Conservation (phyloP, 495 filamentous ascomycete genomes). For the Trichoderma erinaceum region DNA sequence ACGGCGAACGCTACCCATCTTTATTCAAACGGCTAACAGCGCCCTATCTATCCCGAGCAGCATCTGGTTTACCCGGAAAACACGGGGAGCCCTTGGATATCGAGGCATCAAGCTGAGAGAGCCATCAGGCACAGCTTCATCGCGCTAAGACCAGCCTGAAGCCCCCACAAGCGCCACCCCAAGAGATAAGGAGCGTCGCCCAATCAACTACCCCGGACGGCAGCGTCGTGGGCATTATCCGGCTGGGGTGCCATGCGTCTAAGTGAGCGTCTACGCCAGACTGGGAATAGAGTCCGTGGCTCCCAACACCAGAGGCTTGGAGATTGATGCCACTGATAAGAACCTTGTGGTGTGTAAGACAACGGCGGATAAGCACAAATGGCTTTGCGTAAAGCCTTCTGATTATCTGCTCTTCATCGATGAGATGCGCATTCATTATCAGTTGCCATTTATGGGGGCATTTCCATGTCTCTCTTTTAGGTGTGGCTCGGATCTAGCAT, state of each 20-base stretch:
- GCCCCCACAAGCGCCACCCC: conserved; percentile 5
- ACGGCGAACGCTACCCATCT: too few species aligned
- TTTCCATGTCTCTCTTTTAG: background rate
- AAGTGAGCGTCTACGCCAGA: background rate
- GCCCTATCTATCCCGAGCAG: too few species aligned
- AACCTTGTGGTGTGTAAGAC: conserved; percentile 3
- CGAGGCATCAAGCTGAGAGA: background rate
- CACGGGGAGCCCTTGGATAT: background rate
- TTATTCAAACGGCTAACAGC: too few species aligned
- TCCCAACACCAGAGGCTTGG: background rate
- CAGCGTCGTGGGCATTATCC: background rate
- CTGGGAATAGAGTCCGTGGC: background rate
- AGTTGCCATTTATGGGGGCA: background rate
- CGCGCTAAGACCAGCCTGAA: background rate
- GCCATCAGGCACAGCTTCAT: conserved; percentile 1
- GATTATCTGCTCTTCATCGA: background rate
- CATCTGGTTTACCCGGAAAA: background rate
- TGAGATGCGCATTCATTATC: background rate
- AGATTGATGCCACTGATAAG: conserved; percentile 10
- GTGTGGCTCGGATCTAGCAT: background rate
- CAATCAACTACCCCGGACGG: background rate
- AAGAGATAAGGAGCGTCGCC: background rate
- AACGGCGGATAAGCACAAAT: conserved; percentile 10
- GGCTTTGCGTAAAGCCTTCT: conserved; percentile 4
- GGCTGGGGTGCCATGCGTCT: conserved; percentile 2